phyloP scores from a whole-genome alignment of 371 early-diverging fungal genomes.

The Mortierella sp. region DNA sequence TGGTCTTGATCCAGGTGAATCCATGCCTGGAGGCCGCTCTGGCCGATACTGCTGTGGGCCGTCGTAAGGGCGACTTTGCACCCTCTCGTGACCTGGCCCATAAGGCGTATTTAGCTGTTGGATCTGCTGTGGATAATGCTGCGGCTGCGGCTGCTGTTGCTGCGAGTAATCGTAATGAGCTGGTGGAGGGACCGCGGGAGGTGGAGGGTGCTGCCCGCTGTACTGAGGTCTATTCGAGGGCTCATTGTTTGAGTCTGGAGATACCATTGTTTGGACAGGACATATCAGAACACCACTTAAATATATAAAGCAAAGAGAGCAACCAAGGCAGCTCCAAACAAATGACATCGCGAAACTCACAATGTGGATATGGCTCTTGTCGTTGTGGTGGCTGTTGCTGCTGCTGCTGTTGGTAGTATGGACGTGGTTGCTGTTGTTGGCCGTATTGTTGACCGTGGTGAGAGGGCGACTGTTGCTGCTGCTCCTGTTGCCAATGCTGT shows the following conservation, averaged over 20 bases:
- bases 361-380: constrained; percentile 20
- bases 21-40: constrained; percentile 1
- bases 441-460: not conserved
- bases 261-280: not conserved
- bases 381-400: constrained; percentile 15
- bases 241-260: constrained; percentile 8
- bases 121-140: not conserved
- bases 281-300: constrained; percentile 1
- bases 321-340: not conserved
- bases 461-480: not conserved
- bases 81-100: constrained; percentile 7
- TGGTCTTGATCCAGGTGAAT: not conserved
- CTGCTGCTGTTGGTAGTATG: constrained; percentile 14
- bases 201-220: constrained; percentile 5
- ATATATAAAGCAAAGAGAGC: not conserved
- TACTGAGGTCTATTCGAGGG: constrained; percentile 10
- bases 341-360: constrained; percentile 24
- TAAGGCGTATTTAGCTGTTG: constrained; percentile 2
- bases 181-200: not conserved
- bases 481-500: constrained; percentile 3
- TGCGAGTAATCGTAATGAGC: constrained; percentile 11
- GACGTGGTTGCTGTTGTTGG: not conserved
- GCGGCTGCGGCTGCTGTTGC: constrained; percentile 3
- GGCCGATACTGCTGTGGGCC: constrained; percentile 12
- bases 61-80: constrained; percentile 12